A percentile compares a stretch with the other conserved stretches of the same genome.
Evolutionary conservation across 345 rosid species (phyloP).

Genomic region (Populus simonii): DNA sequence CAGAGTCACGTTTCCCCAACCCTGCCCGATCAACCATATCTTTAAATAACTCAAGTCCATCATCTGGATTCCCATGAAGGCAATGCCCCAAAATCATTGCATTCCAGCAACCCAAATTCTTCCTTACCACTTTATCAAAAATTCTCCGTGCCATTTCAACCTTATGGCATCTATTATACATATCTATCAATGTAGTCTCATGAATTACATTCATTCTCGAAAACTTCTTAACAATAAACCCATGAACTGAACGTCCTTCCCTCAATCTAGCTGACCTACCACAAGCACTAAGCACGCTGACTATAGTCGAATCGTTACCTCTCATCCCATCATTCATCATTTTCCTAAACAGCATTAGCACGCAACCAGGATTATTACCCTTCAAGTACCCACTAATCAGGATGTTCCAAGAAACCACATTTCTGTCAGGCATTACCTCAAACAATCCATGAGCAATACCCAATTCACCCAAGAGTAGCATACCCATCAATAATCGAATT

Average conservation of each 20-base stretch:
- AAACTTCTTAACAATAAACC: constrained; percentile 35
- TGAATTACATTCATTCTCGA: constrained; percentile 29
- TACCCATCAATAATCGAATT: constrained; percentile 37
- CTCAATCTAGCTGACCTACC: constrained; percentile 58
- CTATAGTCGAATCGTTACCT: constrained; percentile 45
- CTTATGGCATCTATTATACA: constrained; percentile 61
- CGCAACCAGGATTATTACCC: constrained; percentile 22
- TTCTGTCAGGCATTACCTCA: constrained; percentile 44
- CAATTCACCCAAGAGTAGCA: constrained; percentile 33
- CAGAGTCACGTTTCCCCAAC: constrained; percentile 2
- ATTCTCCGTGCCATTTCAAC: constrained; percentile 49
- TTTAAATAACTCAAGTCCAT: constrained; percentile 49
- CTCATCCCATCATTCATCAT: constrained; percentile 41
- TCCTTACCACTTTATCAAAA: constrained; percentile 38
- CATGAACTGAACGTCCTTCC: constrained; percentile 76
- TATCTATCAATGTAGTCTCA: constrained; percentile 52
- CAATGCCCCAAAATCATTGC: constrained; percentile 78
- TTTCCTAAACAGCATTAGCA: constrained; percentile 55
- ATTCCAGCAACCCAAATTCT: constrained; percentile 63
- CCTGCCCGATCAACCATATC: constrained; percentile 28
- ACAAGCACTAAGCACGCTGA: constrained; percentile 47
- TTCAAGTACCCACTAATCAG: constrained; percentile 53
- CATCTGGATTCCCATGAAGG: constrained; percentile 62
- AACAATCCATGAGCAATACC: constrained; percentile 46
- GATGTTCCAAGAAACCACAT: constrained; percentile 55